Evolutionary conservation across 495 filamentous ascomycete species (phyloP).

Genomic region (Talaromyces liani): DNA sequence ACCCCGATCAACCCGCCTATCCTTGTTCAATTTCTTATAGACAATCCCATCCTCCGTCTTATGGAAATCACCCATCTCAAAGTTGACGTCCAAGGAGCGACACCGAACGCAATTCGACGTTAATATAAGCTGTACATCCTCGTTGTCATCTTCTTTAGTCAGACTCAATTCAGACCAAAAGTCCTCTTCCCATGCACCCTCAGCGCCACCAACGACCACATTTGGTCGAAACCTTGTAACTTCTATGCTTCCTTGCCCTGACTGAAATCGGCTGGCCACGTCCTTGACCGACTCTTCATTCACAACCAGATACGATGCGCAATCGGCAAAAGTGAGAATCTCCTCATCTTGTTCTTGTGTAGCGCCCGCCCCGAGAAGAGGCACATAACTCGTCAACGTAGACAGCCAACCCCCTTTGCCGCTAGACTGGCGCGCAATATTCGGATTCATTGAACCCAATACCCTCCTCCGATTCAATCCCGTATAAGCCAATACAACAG

Average conservation of each 20-base stretch:
- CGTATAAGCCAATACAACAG: slow-evolving; percentile 60
- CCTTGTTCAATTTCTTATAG: slow-evolving; percentile 69
- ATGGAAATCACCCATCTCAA: slow-evolving; percentile 59
- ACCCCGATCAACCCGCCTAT: slow-evolving; percentile 70
- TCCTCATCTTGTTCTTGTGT: slow-evolving; percentile 17
- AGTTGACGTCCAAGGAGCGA: slow-evolving; percentile 75
- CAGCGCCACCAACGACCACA: slow-evolving; percentile 60
- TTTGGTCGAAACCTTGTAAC: slow-evolving; percentile 82
- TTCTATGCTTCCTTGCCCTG: slow-evolving; percentile 47
- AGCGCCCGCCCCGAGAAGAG: slow-evolving; percentile 8
- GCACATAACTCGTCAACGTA: slow-evolving; percentile 29
- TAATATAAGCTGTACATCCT: slow-evolving; percentile 42
- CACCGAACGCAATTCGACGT: slow-evolving; percentile 82
- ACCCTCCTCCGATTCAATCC: slow-evolving; percentile 56
- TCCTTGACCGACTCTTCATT: slow-evolving; percentile 62
- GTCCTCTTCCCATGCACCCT: slow-evolving; percentile 70
- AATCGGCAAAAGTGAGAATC: slow-evolving; percentile 71
- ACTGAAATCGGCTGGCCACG: slow-evolving; percentile 53
- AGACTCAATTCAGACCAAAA: slow-evolving; percentile 68
- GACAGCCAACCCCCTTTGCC: slow-evolving; percentile 36
- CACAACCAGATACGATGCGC: slow-evolving; percentile 67
- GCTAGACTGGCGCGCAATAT: neutral
- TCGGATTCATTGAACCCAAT: slow-evolving; percentile 36
- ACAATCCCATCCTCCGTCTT: slow-evolving; percentile 57
- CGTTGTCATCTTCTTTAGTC: slow-evolving; percentile 1